A percentile compares a stretch with the other conserved stretches of the same genome.
These are phyloP conservation scores for Saturnispora kantuleensis DNA, from an alignment of 805 yeast species.

Conservation along the genomic window DNA sequence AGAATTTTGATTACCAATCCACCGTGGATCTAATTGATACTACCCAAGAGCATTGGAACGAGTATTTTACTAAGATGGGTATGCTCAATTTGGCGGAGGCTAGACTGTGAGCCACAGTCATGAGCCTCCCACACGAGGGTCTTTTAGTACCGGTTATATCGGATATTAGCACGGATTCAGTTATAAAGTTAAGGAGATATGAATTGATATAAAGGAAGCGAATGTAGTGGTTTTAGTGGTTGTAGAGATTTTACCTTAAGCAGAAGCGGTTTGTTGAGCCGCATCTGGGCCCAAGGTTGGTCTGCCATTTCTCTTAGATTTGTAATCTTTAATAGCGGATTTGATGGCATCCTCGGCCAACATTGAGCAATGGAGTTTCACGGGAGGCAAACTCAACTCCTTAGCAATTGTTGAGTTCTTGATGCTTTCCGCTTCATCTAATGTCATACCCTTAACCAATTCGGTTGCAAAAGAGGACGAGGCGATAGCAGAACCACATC, in stretches of 20 bases:
- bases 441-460: constrained; percentile 85
- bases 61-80: constrained; percentile 44
- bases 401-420: constrained; percentile 92
- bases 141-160: not conserved
- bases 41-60: constrained; percentile 31
- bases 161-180: not conserved
- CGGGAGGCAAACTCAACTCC: constrained; percentile 93
- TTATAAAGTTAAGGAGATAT: no score
- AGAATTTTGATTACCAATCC: constrained; percentile 39
- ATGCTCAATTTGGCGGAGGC: constrained; percentile 39
- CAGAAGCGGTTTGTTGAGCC: not conserved
- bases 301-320: constrained; percentile 56
- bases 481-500: constrained; percentile 98
- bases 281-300: constrained; percentile 59
- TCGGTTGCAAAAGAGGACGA: constrained; percentile 93
- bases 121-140: no score
- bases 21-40: constrained; percentile 30
- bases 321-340: constrained; percentile 92
- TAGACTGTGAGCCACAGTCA: constrained; percentile 2
- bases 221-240: no score
- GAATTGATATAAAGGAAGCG: no score
- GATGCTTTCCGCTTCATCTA: constrained; percentile 87
- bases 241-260: no score
- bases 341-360: constrained; percentile 98
- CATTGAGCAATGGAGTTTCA: constrained; percentile 96